Percentiles rank a stretch among this genome's conserved stretches.
Conservation (phyloP, 2,329 filamentous ascomycete species). For the Aureobasidium subglaciale region DNA sequence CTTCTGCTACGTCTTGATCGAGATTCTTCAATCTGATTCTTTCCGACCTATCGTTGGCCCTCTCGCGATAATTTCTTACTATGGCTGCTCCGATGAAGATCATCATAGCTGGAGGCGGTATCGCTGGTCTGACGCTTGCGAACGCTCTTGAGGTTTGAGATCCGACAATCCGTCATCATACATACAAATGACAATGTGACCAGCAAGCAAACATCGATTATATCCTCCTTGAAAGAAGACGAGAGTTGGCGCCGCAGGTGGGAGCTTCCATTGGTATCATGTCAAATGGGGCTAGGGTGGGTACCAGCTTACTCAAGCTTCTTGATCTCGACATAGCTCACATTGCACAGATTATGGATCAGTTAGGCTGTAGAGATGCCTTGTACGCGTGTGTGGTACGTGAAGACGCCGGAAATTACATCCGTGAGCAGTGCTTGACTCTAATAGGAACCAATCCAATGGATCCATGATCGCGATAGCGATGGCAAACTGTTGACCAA, state of each 20-base stretch:
- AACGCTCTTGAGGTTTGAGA: conserved; percentile 35
- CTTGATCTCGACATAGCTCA: background rate
- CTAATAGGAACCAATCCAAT: background rate
- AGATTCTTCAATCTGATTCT: no score
- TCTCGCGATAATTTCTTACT: background rate
- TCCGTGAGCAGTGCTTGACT: background rate
- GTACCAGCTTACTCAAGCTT: background rate
- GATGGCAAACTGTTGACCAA: background rate
- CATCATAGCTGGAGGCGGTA: conserved; percentile 44
- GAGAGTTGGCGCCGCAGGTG: conserved; percentile 37
- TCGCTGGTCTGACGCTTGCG: conserved; percentile 44
- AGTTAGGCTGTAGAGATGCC: conserved; percentile 38
- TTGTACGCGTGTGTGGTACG: conserved; percentile 20
- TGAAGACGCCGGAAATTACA: no score
- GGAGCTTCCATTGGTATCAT: conserved; percentile 44
- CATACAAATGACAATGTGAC: background rate
- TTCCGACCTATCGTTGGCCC: no score
- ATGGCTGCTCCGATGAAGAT: conserved; percentile 21
- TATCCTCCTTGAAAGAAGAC: conserved; percentile 41
- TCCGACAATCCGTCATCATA: no score
- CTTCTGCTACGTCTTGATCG: no score
- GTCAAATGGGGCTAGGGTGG: conserved; percentile 34
- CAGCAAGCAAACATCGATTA: conserved; percentile 39
- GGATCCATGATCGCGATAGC: background rate
- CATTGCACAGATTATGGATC: conserved; percentile 36